Percentiles rank a stretch among this genome's conserved stretches.
These are phyloP conservation scores for Neltuma alba DNA, from an alignment of 306 rosid genomes.

Conservation along the genomic window DNA sequence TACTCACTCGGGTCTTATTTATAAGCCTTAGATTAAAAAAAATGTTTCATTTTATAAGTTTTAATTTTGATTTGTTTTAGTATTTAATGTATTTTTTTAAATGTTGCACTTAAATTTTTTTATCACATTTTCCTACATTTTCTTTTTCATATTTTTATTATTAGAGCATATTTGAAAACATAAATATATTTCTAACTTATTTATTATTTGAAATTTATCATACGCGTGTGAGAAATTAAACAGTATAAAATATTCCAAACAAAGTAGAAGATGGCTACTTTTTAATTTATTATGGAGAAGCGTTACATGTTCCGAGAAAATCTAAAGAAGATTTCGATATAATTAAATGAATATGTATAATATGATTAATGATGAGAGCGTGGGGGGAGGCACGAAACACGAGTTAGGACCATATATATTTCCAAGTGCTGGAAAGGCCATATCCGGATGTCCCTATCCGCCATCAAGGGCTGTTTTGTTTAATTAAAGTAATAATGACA, in stretches of 20 bases:
- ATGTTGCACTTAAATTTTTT: too few species aligned
- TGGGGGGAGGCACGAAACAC: slow-evolving; percentile 8
- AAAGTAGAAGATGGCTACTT: background rate
- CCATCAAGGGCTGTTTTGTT: slow-evolving; percentile 15
- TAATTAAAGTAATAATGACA: background rate
- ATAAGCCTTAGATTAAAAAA: too few species aligned
- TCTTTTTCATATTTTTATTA: too few species aligned
- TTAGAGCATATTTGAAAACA: too few species aligned
- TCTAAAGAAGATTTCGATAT: slow-evolving; percentile 1
- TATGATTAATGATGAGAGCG: background rate
- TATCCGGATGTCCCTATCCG: slow-evolving; percentile 27
- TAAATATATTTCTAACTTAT: too few species aligned
- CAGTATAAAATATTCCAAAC: background rate
- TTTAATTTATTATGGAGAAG: background rate
- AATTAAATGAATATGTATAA: background rate
- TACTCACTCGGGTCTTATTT: too few species aligned
- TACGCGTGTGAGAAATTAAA: too few species aligned
- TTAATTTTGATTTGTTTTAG: too few species aligned
- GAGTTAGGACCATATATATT: slow-evolving; percentile 26
- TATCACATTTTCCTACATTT: too few species aligned
- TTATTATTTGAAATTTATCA: too few species aligned
- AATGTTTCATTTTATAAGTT: too few species aligned
- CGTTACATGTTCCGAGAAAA: background rate
- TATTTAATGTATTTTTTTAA: too few species aligned
- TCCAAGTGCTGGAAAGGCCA: slow-evolving; percentile 12